Evolutionary conservation across 164 flowering plant species (phyloP).

Genomic region (Stephania japonica): DNA sequence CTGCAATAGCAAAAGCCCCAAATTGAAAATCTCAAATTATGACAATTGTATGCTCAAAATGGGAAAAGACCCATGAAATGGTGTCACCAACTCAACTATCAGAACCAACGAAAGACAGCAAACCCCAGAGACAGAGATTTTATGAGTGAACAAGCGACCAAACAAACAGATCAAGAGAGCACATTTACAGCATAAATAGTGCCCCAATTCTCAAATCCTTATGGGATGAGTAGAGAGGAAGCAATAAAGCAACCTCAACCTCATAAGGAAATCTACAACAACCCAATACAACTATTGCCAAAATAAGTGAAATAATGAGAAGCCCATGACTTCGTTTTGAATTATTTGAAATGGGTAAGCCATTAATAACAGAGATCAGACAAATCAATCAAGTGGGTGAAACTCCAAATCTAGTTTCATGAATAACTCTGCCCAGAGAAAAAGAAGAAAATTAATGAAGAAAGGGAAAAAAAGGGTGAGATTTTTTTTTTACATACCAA

Average conservation of each 20-base stretch:
- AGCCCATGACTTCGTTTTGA: neutral
- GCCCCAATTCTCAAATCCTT: neutral
- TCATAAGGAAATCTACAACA: neutral
- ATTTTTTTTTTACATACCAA: neutral
- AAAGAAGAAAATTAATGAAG: neutral
- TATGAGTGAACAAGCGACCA: constrained; percentile 22
- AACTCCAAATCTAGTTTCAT: neutral
- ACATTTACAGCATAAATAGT: neutral
- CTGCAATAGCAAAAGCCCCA: constrained; percentile 38
- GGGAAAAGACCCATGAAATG: constrained; percentile 38
- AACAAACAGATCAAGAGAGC: constrained; percentile 14
- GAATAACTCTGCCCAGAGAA: neutral
- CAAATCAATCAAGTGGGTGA: neutral
- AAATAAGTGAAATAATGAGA: neutral
- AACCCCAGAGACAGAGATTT: constrained; percentile 25
- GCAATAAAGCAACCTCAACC: neutral
- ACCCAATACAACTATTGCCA: neutral
- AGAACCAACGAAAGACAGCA: constrained; percentile 19
- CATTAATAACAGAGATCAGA: constrained; percentile 1
- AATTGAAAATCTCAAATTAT: constrained; percentile 33
- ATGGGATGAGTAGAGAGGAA: constrained; percentile 11
- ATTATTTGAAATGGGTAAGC: neutral
- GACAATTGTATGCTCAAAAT: constrained; percentile 4
- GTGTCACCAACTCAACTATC: constrained; percentile 18
- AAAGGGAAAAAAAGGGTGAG: neutral